Evolutionary conservation across 306 rosid species (phyloP).

Genomic region (Ormosia semicastrata): DNA sequence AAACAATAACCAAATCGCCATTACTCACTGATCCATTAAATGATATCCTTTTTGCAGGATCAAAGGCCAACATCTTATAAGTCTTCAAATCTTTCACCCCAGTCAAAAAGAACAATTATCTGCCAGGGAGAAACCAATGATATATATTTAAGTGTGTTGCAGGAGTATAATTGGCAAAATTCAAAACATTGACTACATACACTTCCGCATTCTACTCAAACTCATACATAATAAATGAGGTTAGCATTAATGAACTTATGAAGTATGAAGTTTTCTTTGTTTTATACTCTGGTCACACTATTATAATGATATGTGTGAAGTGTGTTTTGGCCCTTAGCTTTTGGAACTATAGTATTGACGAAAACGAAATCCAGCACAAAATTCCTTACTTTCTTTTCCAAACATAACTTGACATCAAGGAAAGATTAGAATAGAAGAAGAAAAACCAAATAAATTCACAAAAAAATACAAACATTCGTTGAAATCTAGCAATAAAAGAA

Average conservation of each 20-base stretch:
- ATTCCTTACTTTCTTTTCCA: background rate
- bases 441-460: background rate
- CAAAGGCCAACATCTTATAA: conserved; percentile 56
- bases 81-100: conserved; percentile 4
- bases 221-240: background rate
- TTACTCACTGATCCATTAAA: conserved; percentile 50
- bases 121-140: conserved; percentile 11
- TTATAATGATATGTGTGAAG: background rate
- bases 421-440: background rate
- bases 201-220: background rate
- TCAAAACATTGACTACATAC: background rate
- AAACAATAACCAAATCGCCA: conserved; percentile 80
- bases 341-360: background rate
- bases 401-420: background rate
- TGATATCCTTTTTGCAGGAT: conserved; percentile 56
- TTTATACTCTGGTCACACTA: background rate
- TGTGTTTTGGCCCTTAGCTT: background rate
- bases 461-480: background rate
- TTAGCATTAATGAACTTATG: background rate
- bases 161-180: background rate
- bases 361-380: background rate
- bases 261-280: background rate
- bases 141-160: background rate
- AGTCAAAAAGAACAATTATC: too few relatives aligned
- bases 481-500: background rate